These are phyloP conservation scores for Phoma sp. DNA, from an alignment of 2,329 filamentous ascomycete genomes.

Conservation along the genomic window DNA sequence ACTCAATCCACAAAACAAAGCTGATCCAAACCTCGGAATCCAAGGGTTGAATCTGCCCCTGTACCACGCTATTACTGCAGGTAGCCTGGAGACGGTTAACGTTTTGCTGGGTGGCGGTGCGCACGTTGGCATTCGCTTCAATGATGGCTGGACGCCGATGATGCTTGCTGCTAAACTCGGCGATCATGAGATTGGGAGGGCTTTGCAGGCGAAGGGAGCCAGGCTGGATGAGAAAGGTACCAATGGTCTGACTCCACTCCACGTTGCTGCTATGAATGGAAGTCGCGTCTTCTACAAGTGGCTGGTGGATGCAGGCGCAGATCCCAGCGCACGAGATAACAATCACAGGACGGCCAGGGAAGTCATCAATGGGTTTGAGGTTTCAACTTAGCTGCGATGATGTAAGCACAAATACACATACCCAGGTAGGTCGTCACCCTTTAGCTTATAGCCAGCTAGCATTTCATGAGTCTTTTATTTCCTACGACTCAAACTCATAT, in stretches of 20 bases:
- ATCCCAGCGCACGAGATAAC: neutral
- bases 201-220: neutral
- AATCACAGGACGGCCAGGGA: neutral
- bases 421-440: no score
- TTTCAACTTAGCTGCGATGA: neutral
- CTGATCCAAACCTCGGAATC: neutral
- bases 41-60: neutral
- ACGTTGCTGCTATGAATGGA: neutral
- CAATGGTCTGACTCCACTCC: neutral
- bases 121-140: neutral
- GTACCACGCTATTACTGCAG: neutral
- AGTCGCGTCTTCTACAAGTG: neutral
- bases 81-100: neutral
- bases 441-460: no score
- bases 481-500: no score
- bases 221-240: neutral
- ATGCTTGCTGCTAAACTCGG: neutral
- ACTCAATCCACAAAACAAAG: neutral
- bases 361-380: neutral
- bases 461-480: no score
- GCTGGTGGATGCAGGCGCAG: neutral
- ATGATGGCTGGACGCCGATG: neutral
- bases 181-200: neutral
- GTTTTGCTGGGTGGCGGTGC: neutral
- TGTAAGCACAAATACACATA: neutral